Evolutionary conservation across 1,139 yeast species (phyloP), one percentile per base, ranked within the genome.

Genomic region (Yarrowia galli): DNA sequence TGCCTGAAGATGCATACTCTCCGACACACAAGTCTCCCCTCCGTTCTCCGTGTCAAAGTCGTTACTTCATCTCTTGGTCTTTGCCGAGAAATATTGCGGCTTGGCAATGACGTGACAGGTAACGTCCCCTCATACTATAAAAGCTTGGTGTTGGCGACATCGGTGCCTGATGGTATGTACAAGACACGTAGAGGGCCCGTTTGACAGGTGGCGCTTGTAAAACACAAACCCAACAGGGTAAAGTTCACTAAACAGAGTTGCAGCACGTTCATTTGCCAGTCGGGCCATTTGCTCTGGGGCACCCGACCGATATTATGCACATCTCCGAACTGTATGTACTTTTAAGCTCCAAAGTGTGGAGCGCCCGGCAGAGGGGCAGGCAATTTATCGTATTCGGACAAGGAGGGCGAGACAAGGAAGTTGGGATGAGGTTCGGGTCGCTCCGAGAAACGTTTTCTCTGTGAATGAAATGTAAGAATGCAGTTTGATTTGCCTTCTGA

Each of bases 321-420:
- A 35, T 16, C 22, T 18, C 8, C 25, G 9, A 53, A 53, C 45
- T 22, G 45, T 53, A 53, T 36, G 45, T 45, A 54, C n/a, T 23
- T 4, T 38, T 40, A 40, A 3, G n/a, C n/a, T 54, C 16, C 2
- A 7, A 54, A 40, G 46, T 54, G 61, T 54, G 61, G 61, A 54
- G 61, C 61, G 16, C 61, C 61, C 61, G 61, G 61, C 61, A 54
- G 61, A 54, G 61, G 22, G 60, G 45, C 43, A 23, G 1, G n/a
- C 43, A 53, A 36, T 28, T 28, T n/a, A 7, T 48, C 54, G 54
- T 48, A 48, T 48, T 28, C 10, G 36, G n/a, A 49, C 40, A 49
- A 32, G 25, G 56, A 13, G 18, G 15, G 25, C 12, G 25, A 35
- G 25, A 48, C 54, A 48, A 48, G 23, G 54, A 42, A n/a, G 18